Percentiles rank a stretch among this genome's conserved stretches.
phyloP scores from a whole-genome alignment of 2,329 filamentous ascomycete genomes.

The Aspergillus arachidicola region DNA sequence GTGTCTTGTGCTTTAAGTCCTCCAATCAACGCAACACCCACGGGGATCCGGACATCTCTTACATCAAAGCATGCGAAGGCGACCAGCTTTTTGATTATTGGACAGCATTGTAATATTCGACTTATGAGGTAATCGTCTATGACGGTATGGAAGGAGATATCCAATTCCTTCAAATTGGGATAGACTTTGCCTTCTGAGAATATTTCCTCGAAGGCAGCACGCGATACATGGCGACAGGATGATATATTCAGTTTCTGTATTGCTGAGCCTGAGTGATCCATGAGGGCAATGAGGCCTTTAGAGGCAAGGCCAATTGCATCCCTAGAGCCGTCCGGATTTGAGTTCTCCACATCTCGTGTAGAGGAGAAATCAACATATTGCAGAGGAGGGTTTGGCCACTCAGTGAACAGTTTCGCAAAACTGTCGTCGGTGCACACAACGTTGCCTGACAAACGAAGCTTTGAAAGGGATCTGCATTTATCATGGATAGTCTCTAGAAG shows the following conservation, averaged over 20 bases:
- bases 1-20: constrained; percentile 60
- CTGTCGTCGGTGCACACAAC: constrained; percentile 73
- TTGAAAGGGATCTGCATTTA: constrained; percentile 67
- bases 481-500: constrained; percentile 72
- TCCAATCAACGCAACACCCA: constrained; percentile 62
- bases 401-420: constrained; percentile 71
- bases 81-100: constrained; percentile 56
- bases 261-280: constrained; percentile 74
- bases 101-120: constrained; percentile 50
- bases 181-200: constrained; percentile 68
- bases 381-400: constrained; percentile 75
- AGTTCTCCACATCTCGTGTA: constrained; percentile 75
- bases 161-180: constrained; percentile 68
- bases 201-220: constrained; percentile 70
- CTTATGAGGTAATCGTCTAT: constrained; percentile 50
- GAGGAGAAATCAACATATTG: constrained; percentile 73
- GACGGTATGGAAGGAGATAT: constrained; percentile 67
- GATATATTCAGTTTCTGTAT: constrained; percentile 75
- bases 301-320: constrained; percentile 72
- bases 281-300: constrained; percentile 75
- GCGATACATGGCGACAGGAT: constrained; percentile 79
- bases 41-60: constrained; percentile 57
- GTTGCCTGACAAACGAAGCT: constrained; percentile 81
- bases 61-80: constrained; percentile 67
- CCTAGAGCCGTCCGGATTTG: constrained; percentile 64